phyloP scores from a whole-genome alignment of 805 yeast genomes.

The Wickerhamomyces tratensis region DNA sequence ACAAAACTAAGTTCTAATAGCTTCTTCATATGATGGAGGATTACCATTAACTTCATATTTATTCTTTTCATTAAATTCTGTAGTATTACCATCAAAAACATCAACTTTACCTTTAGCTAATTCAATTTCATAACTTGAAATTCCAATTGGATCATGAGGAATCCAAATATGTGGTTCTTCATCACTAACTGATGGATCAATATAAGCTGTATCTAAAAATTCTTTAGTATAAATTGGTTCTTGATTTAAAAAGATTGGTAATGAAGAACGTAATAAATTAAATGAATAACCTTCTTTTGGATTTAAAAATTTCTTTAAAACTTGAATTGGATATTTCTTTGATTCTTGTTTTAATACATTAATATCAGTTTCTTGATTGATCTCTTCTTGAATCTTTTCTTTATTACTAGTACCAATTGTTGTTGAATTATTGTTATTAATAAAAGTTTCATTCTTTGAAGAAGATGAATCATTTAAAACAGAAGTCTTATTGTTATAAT shows the following conservation, averaged over 20 bases:
- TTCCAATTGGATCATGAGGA: constrained; percentile 58
- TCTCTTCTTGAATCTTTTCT: constrained; percentile 12
- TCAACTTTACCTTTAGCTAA: constrained; percentile 46
- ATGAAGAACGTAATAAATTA: constrained; percentile 28
- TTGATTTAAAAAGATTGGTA: constrained; percentile 25
- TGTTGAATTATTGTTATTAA: constrained; percentile 12
- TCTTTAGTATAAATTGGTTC: constrained; percentile 22
- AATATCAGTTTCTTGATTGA: constrained; percentile 14
- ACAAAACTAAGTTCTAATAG: constrained; percentile 3
- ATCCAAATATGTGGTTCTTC: constrained; percentile 62
- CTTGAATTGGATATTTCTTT: constrained; percentile 8
- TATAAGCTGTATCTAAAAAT: constrained; percentile 28
- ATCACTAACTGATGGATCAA: constrained; percentile 48
- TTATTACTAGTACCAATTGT: constrained; percentile 14
- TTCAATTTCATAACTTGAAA: constrained; percentile 48
- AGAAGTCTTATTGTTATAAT: constrained; percentile 6
- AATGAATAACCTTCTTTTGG: constrained; percentile 38
- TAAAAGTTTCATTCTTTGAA: constrained; percentile 19
- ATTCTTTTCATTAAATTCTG: constrained; percentile 51
- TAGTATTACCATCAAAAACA: constrained; percentile 52
- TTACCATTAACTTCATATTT: constrained; percentile 43
- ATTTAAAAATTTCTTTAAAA: constrained; percentile 29
- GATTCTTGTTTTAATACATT: constrained; percentile 9
- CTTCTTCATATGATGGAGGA: constrained; percentile 60
- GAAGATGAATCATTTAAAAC: constrained; percentile 18